Conservation (phyloP, 495 filamentous ascomycete genomes). For the Hyaloscypha hepaticicola region DNA sequence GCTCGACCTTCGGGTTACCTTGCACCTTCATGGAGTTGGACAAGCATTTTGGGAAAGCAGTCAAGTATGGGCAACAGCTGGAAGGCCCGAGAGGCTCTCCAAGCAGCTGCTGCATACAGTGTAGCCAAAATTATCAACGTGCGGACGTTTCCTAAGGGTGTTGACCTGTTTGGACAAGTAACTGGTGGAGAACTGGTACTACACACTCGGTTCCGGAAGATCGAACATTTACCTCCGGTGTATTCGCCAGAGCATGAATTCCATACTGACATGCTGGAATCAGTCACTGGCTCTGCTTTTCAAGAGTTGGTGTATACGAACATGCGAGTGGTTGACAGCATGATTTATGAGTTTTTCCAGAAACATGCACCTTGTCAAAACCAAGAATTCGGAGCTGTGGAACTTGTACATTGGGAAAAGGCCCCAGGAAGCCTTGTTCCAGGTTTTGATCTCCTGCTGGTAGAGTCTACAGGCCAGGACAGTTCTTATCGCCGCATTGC, state of each 20-base stretch:
- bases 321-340: slow-evolving; percentile 8
- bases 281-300: neutral
- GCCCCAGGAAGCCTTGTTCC: slow-evolving; percentile 14
- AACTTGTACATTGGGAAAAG: slow-evolving; percentile 23
- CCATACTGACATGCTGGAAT: slow-evolving; percentile 4
- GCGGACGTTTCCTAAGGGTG: slow-evolving; percentile 17
- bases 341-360: slow-evolving; percentile 22
- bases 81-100: slow-evolving; percentile 20
- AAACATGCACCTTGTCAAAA: slow-evolving; percentile 23
- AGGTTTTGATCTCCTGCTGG: slow-evolving; percentile 14
- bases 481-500: slow-evolving; percentile 18
- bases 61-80: slow-evolving; percentile 20
- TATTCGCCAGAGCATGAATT: slow-evolving; percentile 11
- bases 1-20: slow-evolving; percentile 26
- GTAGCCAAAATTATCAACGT: slow-evolving; percentile 28
- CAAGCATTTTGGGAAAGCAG: slow-evolving; percentile 26
- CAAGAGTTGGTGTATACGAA: slow-evolving; percentile 8
- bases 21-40: slow-evolving; percentile 36
- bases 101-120: slow-evolving; percentile 15
- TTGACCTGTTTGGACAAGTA: slow-evolving; percentile 30
- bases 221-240: slow-evolving; percentile 19
- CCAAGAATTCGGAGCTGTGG: slow-evolving; percentile 28
- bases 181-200: slow-evolving; percentile 27
- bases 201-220: slow-evolving; percentile 22
- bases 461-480: slow-evolving; percentile 20